These are phyloP conservation scores for Globisporangium canariense DNA, from an alignment of 352 stramenopile species.

Conservation along the genomic window DNA sequence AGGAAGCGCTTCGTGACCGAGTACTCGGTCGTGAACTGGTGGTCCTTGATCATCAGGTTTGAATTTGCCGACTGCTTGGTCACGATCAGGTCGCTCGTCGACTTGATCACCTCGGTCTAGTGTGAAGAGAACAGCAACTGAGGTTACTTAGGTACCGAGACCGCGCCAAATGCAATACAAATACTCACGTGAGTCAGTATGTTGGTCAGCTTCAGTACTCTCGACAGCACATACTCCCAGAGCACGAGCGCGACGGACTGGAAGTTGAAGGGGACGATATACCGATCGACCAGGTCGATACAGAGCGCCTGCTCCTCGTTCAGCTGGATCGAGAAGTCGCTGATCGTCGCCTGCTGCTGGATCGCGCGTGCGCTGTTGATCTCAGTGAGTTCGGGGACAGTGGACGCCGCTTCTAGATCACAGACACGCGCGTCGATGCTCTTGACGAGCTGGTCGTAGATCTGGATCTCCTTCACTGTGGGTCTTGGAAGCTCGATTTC, in stretches of 20 bases:
- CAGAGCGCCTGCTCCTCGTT: slow-evolving; percentile 37
- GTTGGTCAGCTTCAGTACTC: slow-evolving; percentile 29
- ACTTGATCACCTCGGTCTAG: slow-evolving; percentile 17
- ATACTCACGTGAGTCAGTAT: slow-evolving; percentile 14
- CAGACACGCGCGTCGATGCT: slow-evolving; percentile 21
- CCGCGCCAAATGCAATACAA: neutral
- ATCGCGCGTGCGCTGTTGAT: slow-evolving; percentile 4
- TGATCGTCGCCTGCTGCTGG: neutral
- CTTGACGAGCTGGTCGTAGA: slow-evolving; percentile 23
- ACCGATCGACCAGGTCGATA: slow-evolving; percentile 24
- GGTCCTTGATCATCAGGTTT: slow-evolving; percentile 3
- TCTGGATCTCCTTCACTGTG: slow-evolving; percentile 21
- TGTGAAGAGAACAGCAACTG: neutral
- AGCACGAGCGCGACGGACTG: slow-evolving; percentile 24
- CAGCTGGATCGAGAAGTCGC: slow-evolving; percentile 29
- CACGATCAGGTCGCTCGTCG: slow-evolving; percentile 18
- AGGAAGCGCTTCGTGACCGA: slow-evolving; percentile 27
- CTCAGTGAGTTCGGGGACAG: slow-evolving; percentile 23
- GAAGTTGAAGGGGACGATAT: slow-evolving; percentile 16
- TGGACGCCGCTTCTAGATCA: slow-evolving; percentile 16
- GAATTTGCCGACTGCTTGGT: slow-evolving; percentile 7
- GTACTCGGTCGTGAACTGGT: slow-evolving; percentile 19
- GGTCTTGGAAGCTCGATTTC: neutral
- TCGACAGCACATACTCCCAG: slow-evolving; percentile 27
- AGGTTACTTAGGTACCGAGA: no score